Evolutionary conservation across 2,329 filamentous ascomycete genomes (phyloP).

Genomic region (Tolypocladium inflatum): DNA sequence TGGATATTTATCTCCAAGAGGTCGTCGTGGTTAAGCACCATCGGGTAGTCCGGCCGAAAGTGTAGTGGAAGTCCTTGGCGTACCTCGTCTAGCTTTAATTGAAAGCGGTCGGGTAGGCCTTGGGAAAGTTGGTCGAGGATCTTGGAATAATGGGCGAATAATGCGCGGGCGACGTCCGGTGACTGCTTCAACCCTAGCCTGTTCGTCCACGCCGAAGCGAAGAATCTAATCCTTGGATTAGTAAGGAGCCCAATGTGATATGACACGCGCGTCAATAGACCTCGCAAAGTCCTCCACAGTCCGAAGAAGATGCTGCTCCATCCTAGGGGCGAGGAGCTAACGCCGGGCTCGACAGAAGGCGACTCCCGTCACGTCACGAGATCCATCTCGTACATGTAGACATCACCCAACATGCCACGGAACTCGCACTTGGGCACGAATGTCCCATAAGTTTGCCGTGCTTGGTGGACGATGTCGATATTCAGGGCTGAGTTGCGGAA

Average conservation of each 20-base stretch:
- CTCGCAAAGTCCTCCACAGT: conserved; percentile 7
- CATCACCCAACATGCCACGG: conserved; percentile 3
- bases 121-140: conserved; percentile 7
- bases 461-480: conserved; percentile 5
- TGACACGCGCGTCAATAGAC: neutral
- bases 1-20: conserved; percentile 20
- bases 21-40: conserved; percentile 16
- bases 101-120: conserved; percentile 5
- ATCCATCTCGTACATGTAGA: conserved; percentile 8
- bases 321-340: neutral
- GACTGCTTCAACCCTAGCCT: neutral
- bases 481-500: conserved; percentile 8
- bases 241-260: neutral
- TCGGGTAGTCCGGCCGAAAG: conserved; percentile 8
- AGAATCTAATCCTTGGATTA: conserved; percentile 7
- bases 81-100: conserved; percentile 5
- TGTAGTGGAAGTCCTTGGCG: conserved; percentile 7
- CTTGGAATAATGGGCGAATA: conserved; percentile 3
- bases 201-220: conserved; percentile 9
- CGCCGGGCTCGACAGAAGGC: conserved; percentile 7
- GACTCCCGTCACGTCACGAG: conserved; percentile 5
- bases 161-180: neutral
- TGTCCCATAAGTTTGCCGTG: conserved; percentile 5
- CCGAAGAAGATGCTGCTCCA: conserved; percentile 5
- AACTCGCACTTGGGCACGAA: conserved; percentile 6